phyloP scores from a whole-genome alignment of 2,329 filamentous ascomycete species.

The Fusarium tricinctum region DNA sequence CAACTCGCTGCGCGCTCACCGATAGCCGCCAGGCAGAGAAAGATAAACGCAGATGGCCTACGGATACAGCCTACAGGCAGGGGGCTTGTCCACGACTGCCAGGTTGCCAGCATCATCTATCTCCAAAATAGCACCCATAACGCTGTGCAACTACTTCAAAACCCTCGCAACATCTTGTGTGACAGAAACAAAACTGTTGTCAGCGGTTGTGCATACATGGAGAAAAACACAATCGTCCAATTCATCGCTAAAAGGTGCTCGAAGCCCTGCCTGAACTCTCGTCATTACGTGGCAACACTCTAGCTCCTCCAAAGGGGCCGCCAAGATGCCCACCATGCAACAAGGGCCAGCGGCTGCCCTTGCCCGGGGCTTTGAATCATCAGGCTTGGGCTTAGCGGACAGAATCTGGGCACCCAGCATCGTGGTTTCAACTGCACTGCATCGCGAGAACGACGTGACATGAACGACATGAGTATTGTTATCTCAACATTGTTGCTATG shows the following conservation, averaged over 20 bases:
- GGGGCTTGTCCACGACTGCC: slow-evolving; percentile 16
- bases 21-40: slow-evolving; percentile 39
- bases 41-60: slow-evolving; percentile 11
- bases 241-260: slow-evolving; percentile 17
- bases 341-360: slow-evolving; percentile 42
- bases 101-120: slow-evolving; percentile 45
- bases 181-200: slow-evolving; percentile 18
- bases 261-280: slow-evolving; percentile 40
- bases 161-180: slow-evolving; percentile 24
- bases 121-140: slow-evolving; percentile 36
- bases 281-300: slow-evolving; percentile 51
- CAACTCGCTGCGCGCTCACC: slow-evolving; percentile 39
- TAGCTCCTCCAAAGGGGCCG: slow-evolving; percentile 49
- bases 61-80: slow-evolving; percentile 3
- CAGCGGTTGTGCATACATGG: slow-evolving; percentile 7
- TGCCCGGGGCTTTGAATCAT: slow-evolving; percentile 33
- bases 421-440: slow-evolving; percentile 13
- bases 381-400: slow-evolving; percentile 16
- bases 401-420: slow-evolving; percentile 10
- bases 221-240: slow-evolving; percentile 3
- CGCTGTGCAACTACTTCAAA: slow-evolving; percentile 31
- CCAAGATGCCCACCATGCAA: slow-evolving; percentile 43
- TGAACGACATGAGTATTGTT: slow-evolving; percentile 4
- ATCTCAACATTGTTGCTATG: slow-evolving; percentile 2
- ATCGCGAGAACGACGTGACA: slow-evolving; percentile 13